Percentiles rank a stretch among this genome's conserved stretches.
Conservation (phyloP, 441 rosid species). For the Caryocar brasiliense region DNA sequence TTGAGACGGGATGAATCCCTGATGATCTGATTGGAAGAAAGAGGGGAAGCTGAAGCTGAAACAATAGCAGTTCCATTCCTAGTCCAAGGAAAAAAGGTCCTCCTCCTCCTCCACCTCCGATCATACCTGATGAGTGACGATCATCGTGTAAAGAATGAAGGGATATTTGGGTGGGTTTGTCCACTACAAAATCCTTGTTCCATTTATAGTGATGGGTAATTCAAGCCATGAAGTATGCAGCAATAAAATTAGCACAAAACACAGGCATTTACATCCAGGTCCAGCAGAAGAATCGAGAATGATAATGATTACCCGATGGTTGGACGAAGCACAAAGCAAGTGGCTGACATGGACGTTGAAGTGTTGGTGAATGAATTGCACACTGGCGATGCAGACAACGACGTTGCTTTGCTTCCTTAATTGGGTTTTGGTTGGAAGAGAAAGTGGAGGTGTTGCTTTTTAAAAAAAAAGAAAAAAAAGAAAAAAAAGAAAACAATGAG, state of each 20-base stretch:
- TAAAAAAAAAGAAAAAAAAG: not conserved
- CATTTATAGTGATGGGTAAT: constrained; percentile 11
- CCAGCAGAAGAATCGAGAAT: not conserved
- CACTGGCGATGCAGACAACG: constrained; percentile 3
- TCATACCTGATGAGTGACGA: constrained; percentile 65
- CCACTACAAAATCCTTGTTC: constrained; percentile 30
- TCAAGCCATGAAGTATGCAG: not conserved
- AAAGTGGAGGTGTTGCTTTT: not conserved
- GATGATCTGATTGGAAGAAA: constrained; percentile 44
- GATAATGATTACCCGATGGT: constrained; percentile 32
- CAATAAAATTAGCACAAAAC: not conserved
- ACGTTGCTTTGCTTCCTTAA: not conserved
- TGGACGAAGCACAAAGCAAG: constrained; percentile 9
- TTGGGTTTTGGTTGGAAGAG: not conserved
- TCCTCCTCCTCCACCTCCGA: constrained; percentile 32
- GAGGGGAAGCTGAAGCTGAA: constrained; percentile 57
- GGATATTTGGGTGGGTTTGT: constrained; percentile 27
- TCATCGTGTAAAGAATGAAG: constrained; percentile 51
- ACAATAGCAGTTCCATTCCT: constrained; percentile 26
- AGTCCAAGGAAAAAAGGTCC: constrained; percentile 30
- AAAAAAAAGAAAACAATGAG: constrained; percentile 10
- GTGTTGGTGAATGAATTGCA: constrained; percentile 1
- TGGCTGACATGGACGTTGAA: constrained; percentile 20
- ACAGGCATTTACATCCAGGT: not conserved
- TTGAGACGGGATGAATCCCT: constrained; percentile 47